Base-by-base conservation (phyloP, 169 alveolate genomes). In the Eimeria zaria region DNA sequence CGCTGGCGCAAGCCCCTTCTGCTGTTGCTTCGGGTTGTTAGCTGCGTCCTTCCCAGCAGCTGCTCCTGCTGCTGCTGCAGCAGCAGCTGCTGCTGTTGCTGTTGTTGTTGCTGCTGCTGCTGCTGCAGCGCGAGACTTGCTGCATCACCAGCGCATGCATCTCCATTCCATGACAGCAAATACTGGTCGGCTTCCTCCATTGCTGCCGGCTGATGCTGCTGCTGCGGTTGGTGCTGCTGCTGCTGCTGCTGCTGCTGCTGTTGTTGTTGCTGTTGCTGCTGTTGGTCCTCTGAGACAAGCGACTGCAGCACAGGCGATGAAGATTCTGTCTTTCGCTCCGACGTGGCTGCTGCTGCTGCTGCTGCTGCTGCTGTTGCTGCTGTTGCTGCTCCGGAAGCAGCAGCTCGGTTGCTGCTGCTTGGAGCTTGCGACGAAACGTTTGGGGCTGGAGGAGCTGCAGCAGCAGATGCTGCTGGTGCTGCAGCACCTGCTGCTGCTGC, bases 51-150 rank as follows among this genome's bases (percentile, higher is more conserved):
- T 36, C 44, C 76, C 78, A 84, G 46, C 51, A 84, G 91, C 91
- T 84, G 91, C 78, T 84, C 71, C 60, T 58, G 91, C 78, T 84
- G 91, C 91, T 84, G 91, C 71, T 84, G 91, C 78, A 48, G 91
- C 91, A 53, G 78, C 76, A 30, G 91, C 78, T 14, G 91, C 91
- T 84, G 91, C 91, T 84, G 91, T 60, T 84, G 91, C 46, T 84
- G 91, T 78, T 84, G 91, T 12, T 39, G 91, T n/a, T 51, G 30
- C 60, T 84, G 55, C 67, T 83, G 91, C 91, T 83, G 91, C 91
- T 83, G 91, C 91, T 84, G 91, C 73, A 7, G 78, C 36, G 78
- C 80, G n/a, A 84, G 62, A 39, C 44, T n/a, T 36, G 76, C 91
- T 27, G 73, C 76, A 27, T 84, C 91, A 1, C 58, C 76, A 33